These are phyloP conservation scores for Pyrenophora teres DNA, from an alignment of 2,329 filamentous ascomycete species.

Conservation along the genomic window DNA sequence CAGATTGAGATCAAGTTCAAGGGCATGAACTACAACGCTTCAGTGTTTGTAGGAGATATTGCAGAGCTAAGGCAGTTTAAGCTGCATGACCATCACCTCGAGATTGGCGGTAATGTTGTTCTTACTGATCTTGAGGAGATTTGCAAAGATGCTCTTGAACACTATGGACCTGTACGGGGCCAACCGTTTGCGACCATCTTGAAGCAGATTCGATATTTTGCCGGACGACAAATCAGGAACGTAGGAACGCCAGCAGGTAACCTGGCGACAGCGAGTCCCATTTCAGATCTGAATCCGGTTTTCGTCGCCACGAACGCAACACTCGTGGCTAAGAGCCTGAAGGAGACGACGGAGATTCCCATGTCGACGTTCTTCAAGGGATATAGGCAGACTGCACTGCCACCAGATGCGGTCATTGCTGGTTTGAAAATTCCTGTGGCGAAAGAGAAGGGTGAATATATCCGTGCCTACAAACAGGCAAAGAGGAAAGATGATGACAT, in stretches of 20 bases:
- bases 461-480: constrained; percentile 91
- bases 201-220: constrained; percentile 94
- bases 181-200: constrained; percentile 90
- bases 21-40: constrained; percentile 84
- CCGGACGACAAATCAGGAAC: constrained; percentile 92
- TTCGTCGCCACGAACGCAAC: constrained; percentile 85
- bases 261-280: constrained; percentile 90
- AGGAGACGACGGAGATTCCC: constrained; percentile 78
- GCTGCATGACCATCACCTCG: constrained; percentile 79
- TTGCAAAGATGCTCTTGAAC: constrained; percentile 75
- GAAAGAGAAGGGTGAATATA: constrained; percentile 75
- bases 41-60: constrained; percentile 92
- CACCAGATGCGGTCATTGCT: constrained; percentile 80
- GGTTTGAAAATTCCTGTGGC: constrained; percentile 84
- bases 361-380: constrained; percentile 93
- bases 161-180: constrained; percentile 71
- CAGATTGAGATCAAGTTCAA: constrained; percentile 99
- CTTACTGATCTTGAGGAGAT: constrained; percentile 90
- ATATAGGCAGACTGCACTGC: constrained; percentile 82
- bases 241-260: constrained; percentile 98
- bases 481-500: constrained; percentile 99
- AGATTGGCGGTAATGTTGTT: constrained; percentile 90
- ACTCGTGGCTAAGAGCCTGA: constrained; percentile 77
- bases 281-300: constrained; percentile 94
- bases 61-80: constrained; percentile 81